Evolutionary conservation across 345 rosid species (phyloP), one percentile per base, ranked within the genome.

Genomic region (Eucalyptus cloeziana): DNA sequence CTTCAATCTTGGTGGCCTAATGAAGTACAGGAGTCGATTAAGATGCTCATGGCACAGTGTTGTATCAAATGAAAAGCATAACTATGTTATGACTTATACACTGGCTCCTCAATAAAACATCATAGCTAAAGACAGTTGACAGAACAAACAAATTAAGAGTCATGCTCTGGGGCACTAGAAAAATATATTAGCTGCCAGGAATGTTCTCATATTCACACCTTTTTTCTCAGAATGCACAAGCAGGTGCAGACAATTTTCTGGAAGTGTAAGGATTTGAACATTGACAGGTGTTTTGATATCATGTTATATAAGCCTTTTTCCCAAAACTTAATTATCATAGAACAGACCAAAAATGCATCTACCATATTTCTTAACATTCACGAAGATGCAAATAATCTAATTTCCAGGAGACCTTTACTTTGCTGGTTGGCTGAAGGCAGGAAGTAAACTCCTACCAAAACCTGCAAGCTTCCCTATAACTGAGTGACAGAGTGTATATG

Each of bases 1-100:
- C 99, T 93, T 96, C 97, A 50, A 94, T 96, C 93, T 94, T 95
- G 27, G 91, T 86, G 64, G 89, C 95, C 99, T 97, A 91, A 91
- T 88, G 56, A 67, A 87, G 49, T 62, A 87, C 79, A 88, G 43
- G 56, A n/a, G 71, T 80, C 49, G 10, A 44, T 58, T 14, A 31
- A 88, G 69, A 88, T 50, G 40, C 31, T 16, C 44, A 10, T 7
- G 50, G 85, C 19, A n/a, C 49, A 16, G 8, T 16, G 21, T 86
- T 51, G 14, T 37, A 49, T 21, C 67, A 60, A 33, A 54, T 51
- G 40, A 86, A 21, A 81, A 49, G 21, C 60, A 49, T 25, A 30
- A 54, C 13, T 86, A 49, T 50, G 54, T 45, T 47, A 86, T 49
- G 52, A 64, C 76, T 64, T 64, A n/a, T n/a, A 30, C 33, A 64